These are phyloP conservation scores for Lentinula raphanica DNA, from an alignment of 768 basidiomycete genomes.

Conservation along the genomic window DNA sequence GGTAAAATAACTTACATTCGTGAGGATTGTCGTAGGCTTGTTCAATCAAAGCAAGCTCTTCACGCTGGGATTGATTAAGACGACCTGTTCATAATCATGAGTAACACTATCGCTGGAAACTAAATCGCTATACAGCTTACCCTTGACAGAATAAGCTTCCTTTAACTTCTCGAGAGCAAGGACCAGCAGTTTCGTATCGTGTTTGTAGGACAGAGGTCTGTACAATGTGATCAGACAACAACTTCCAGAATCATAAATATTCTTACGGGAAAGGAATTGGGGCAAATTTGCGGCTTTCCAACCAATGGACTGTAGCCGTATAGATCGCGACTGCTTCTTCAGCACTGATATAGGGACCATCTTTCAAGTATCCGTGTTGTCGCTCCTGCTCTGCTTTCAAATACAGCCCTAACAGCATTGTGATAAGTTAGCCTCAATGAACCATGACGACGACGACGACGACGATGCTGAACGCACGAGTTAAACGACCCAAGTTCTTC, in stretches of 20 bases:
- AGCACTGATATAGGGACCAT: conserved; percentile 97
- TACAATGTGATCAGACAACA: conserved; percentile 2
- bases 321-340: conserved; percentile 99
- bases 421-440: not conserved
- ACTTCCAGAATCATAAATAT: not conserved
- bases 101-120: not conserved
- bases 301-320: conserved; percentile 97
- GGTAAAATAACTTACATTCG: conserved; percentile 58
- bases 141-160: conserved; percentile 98
- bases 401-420: conserved; percentile 61
- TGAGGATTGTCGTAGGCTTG: conserved; percentile 99
- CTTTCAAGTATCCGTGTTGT: conserved; percentile 97
- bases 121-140: conserved; percentile 16
- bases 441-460: not conserved
- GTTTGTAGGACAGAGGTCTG: conserved; percentile 95
- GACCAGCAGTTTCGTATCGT: conserved; percentile 96
- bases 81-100: conserved; percentile 38
- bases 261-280: conserved; percentile 96
- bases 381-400: conserved; percentile 98
- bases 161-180: conserved; percentile 97
- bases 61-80: conserved; percentile 95
- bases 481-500: conserved; percentile 97
- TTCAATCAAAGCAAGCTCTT: conserved; percentile 96
- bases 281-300: conserved; percentile 95
- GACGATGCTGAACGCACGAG: conserved; percentile 48